Evolutionary conservation across 495 filamentous ascomycete species (phyloP), one percentile per base, ranked within the genome.

Genomic region (Xylaria curta): DNA sequence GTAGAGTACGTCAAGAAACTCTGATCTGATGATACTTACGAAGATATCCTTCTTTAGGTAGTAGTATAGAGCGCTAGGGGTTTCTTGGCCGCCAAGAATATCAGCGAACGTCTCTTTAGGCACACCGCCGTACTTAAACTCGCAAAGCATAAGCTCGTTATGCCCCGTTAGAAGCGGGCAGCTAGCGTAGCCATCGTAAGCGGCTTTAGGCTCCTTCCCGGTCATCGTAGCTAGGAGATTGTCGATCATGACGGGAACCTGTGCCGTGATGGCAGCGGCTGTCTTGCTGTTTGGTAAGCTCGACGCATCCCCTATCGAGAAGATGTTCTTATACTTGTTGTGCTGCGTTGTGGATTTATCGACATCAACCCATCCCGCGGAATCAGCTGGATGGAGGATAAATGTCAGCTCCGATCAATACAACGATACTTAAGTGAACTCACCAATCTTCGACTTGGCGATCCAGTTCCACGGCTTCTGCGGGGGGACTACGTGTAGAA

Each of bases 21-120:
- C 12, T 7, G 7, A n/a, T 63, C 31, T 17, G 4, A 1, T 19
- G n/a, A 44, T 3, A 77, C 76, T 77, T 74, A 78, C 76, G 84
- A 92, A 92, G 74, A 92, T 89, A 74, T 91, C 85, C 82, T 91
- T 92, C 85, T 92, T 92, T 63, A 92, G 68, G 67, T 91, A 81
- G 62, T 90, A 92, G 78, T 88, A 92, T 12, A 83, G 73, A 10
- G 85, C 80, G 6, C 86, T 82, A 0, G 90, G 89, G 17, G 71
- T 76, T 15, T 81, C 84, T 80, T 91, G 89, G 74, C 89, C 87
- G 8, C 88, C 89, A 24, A 91, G 79, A 78, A 80, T 83, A 19
- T 79, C 73, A 24, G 77, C 82, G 73, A 92, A 92, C 0, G 90
- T 91, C 85, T 92, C 90, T 82, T 91, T 90, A 5, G 90, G 90